Conservation (phyloP, 1,284 basidiomycete genomes). For the Boletus semigastroideus region DNA sequence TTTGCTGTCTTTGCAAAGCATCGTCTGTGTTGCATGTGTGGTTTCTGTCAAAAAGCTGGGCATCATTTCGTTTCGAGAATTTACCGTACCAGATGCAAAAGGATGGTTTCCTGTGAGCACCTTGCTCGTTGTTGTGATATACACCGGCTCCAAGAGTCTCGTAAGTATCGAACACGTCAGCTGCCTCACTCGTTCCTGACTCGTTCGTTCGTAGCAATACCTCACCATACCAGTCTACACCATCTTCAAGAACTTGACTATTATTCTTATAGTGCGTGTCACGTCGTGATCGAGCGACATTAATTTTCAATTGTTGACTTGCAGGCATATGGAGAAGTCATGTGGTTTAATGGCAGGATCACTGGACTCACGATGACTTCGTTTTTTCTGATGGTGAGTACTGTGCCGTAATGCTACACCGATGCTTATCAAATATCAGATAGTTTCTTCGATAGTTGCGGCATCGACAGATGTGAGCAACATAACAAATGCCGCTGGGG, state of each 20-base stretch:
- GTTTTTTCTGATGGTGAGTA: conserved; percentile 87
- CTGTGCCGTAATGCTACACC: conserved; percentile 6
- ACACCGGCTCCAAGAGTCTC: conserved; percentile 96
- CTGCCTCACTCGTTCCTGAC: neutral
- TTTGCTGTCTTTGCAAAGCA: conserved; percentile 88
- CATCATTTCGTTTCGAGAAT: conserved; percentile 88
- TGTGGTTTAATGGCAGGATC: conserved; percentile 94
- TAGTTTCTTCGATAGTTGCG: conserved; percentile 94
- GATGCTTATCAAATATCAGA: conserved; percentile 42
- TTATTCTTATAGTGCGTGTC: conserved; percentile 87
- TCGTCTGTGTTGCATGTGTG: conserved; percentile 84
- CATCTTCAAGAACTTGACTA: conserved; percentile 99
- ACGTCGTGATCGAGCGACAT: neutral
- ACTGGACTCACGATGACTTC: conserved; percentile 87
- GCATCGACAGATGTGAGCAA: conserved; percentile 87
- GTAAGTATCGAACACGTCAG: conserved; percentile 47
- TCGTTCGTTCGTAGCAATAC: conserved; percentile 68
- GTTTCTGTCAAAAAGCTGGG: conserved; percentile 70
- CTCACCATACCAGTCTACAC: conserved; percentile 93
- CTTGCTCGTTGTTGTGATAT: conserved; percentile 93
- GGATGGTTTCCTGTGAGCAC: conserved; percentile 95
- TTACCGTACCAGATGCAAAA: conserved; percentile 84
- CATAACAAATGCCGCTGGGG: conserved; percentile 41
- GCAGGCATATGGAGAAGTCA: conserved; percentile 93
- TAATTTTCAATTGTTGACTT: conserved; percentile 4